Percentiles rank a stretch among this genome's conserved stretches.
These are phyloP conservation scores for Aspergillus pseudoglaucus DNA, from an alignment of 2,329 filamentous ascomycete genomes.

Conservation along the genomic window DNA sequence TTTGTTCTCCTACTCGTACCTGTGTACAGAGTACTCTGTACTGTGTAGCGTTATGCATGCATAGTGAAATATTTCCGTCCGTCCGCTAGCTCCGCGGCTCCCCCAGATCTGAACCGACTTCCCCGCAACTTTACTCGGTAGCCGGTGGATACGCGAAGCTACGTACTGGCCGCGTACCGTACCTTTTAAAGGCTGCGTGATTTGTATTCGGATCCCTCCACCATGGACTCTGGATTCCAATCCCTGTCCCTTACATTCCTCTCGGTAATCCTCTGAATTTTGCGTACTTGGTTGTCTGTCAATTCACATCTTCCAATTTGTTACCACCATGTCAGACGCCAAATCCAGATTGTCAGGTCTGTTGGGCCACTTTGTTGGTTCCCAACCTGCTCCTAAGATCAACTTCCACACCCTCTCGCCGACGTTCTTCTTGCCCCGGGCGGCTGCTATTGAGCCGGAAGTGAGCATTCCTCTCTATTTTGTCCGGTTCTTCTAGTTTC, in stretches of 20 bases:
- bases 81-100: background rate
- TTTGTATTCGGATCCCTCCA: no score
- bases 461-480: background rate
- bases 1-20: background rate
- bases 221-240: no score
- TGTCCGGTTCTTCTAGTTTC: constrained; percentile 20
- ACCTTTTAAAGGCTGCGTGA: no score
- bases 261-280: no score
- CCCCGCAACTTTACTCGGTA: constrained; percentile 23
- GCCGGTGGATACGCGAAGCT: background rate
- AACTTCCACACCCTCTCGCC: background rate
- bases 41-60: no score
- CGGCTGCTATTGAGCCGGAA: background rate
- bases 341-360: constrained; percentile 23
- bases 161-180: no score
- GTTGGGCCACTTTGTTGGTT: constrained; percentile 20
- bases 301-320: no score
- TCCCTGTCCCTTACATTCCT: no score
- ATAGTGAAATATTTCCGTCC: background rate
- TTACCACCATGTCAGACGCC: constrained; percentile 19
- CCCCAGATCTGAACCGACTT: constrained; percentile 5
- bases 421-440: background rate
- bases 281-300: no score
- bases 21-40: no score
- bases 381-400: background rate